phyloP scores from a whole-genome alignment of 2,329 filamentous ascomycete genomes.

The Fusarium agapanthi region DNA sequence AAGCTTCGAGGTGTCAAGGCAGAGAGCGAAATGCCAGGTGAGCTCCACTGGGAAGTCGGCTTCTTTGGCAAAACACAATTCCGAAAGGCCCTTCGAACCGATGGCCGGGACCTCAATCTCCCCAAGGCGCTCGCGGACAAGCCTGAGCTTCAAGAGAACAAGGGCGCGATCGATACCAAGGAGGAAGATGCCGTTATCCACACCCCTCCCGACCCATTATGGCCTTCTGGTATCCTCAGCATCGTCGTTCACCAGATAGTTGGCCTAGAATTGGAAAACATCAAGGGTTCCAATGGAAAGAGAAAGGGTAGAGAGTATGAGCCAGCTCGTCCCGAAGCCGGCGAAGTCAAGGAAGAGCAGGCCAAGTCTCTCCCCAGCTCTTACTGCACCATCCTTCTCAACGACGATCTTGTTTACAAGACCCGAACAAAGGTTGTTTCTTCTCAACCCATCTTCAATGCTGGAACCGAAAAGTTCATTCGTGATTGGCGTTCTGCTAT shows the following conservation, averaged over 20 bases:
- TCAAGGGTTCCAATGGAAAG: slow-evolving; percentile 84
- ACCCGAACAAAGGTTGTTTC: slow-evolving; percentile 95
- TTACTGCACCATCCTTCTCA: slow-evolving; percentile 92
- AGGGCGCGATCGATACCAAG: slow-evolving; percentile 74
- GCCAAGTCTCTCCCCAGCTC: slow-evolving; percentile 83
- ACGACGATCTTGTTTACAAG: slow-evolving; percentile 90
- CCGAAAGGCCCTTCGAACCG: slow-evolving; percentile 82
- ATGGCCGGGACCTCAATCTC: slow-evolving; percentile 83
- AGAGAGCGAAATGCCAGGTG: slow-evolving; percentile 88
- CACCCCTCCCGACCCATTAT: slow-evolving; percentile 94
- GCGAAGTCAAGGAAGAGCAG: slow-evolving; percentile 87
- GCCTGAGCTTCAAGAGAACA: slow-evolving; percentile 83
- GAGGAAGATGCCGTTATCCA: slow-evolving; percentile 86
- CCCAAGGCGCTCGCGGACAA: slow-evolving; percentile 78
- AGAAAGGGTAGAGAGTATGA: slow-evolving; percentile 88
- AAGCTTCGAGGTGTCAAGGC: slow-evolving; percentile 84
- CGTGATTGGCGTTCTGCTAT: slow-evolving; percentile 92
- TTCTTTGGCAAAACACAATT: slow-evolving; percentile 94
- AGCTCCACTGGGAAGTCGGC: slow-evolving; percentile 95
- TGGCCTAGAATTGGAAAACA: slow-evolving; percentile 89
- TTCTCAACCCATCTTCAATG: slow-evolving; percentile 96
- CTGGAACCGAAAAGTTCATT: slow-evolving; percentile 91
- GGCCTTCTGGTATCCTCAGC: slow-evolving; percentile 90
- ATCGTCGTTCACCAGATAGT: slow-evolving; percentile 94
- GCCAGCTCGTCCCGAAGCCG: slow-evolving; percentile 81